Evolutionary conservation across 306 rosid species (phyloP), one percentile per base, ranked within the genome.

Genomic region (Alnus glutinosa): DNA sequence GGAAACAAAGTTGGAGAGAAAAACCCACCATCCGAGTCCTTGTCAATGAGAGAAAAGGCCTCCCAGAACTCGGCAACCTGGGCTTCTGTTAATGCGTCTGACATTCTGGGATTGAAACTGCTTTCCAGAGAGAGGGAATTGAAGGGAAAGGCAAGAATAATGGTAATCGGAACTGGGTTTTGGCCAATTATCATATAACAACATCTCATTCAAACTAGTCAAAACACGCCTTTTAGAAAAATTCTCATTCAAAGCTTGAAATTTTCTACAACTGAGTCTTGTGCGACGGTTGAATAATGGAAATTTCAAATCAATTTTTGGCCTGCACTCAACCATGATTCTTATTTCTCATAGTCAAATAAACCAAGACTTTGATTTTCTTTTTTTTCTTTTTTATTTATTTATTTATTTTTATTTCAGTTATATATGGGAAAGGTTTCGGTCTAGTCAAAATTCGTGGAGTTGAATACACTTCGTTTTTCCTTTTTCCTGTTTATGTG

Each of bases 31-130:
- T 88, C 91, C 0, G 81, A 77, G 74, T 88, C 91, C 70, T 77
- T 88, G 75, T 88, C 89, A 4, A 88, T 78, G 7, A 88, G 75
- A 75, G 79, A 78, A 70, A 88, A 88, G 71, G 91, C 91, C 74
- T 88, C 91, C 44, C 85, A 82, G 76, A 83, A 85, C 83, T 85
- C 89, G 59, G 84, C 80, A 58, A 88, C 63, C 78, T 83, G 91
- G n/a, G 54, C 47, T 62, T 85, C 77, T 47, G 91, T 81, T 51
- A 88, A 77, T 34, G 84, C 73, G 32, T 69, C 89, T n/a, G 82
- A 84, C 88, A 85, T 85, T 12, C 2, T 67, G n/a, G 72, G 5
- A 37, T 36, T 47, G 28, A 16, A 0, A 44, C 18, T 36, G n/a
- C 19, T 70, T 55, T 36, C 28, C 11, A 7, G 12, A n/a, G 47